Evolutionary conservation across 2,329 filamentous ascomycete species (phyloP), one percentile per base, ranked within the genome.

Genomic region (Alternaria postmessia): DNA sequence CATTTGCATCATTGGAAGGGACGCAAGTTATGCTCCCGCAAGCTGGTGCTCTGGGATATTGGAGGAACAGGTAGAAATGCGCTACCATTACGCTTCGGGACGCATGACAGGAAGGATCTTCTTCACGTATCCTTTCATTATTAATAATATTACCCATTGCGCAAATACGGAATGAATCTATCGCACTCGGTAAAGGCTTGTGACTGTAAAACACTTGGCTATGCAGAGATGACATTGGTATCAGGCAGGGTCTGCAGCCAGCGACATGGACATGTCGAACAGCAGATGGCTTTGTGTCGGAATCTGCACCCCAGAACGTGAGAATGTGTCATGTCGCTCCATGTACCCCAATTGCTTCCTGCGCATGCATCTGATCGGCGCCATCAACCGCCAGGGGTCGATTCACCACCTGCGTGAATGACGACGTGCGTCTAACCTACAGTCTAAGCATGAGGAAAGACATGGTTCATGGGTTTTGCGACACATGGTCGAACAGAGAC

Each of bases 101-200:
- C 34, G 62, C 60, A 61, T 58, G 54, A 51, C 44, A 49, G 57
- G 62, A 58, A 63, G 44, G 54, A 47, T 46, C 54, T 52, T 58
- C 57, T 62, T 66, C 51, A 46, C 36, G 20, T 38, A 58, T 58
- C 53, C 56, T 69, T 67, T 64, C 67, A 62, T 64, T 72, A 71
- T 68, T 73, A 72, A 70, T 73, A 73, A 73, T 71, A 67, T 57
- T 51, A 67, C 57, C 59, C 59, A 60, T 68, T 59, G 48, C 56
- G 46, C 39, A 38, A 53, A 54, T 28, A 30, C 48, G 11, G 44
- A 30, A 30, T 5, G 28, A 9, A 30, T 30, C 11, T 30, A 30
- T 28, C 5, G 20, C 12, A 36, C 14, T 38, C 1, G 20, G 20
- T 24, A 14, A 26, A 36, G 20, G 20, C 20, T 49, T 8, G 46